Conservation (phyloP, 805 yeast genomes). For the Millerozyma miso region DNA sequence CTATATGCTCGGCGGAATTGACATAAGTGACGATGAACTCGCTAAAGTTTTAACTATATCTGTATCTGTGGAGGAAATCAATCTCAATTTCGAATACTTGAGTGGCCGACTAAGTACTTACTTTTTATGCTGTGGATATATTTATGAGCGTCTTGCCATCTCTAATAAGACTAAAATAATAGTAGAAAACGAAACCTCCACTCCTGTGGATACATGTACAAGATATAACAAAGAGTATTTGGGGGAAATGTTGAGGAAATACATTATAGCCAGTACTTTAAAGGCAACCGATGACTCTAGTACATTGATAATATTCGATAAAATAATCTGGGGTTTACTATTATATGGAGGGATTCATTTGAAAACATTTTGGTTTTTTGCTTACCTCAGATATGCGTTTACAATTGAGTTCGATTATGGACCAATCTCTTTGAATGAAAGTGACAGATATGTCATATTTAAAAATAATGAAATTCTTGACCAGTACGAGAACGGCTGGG, state of each 20-base stretch:
- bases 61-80: slow-evolving; percentile 8
- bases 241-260: slow-evolving; percentile 35
- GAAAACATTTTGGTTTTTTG: slow-evolving; percentile 41
- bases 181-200: slow-evolving; percentile 6
- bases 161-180: slow-evolving; percentile 5
- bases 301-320: slow-evolving; percentile 27
- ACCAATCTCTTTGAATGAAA: slow-evolving; percentile 18
- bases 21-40: slow-evolving; percentile 5
- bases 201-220: slow-evolving; percentile 7
- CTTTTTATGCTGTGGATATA: slow-evolving; percentile 17
- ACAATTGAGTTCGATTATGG: slow-evolving; percentile 17
- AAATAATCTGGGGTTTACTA: slow-evolving; percentile 39
- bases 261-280: slow-evolving; percentile 29
- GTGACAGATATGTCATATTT: slow-evolving; percentile 24
- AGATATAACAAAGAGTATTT: slow-evolving; percentile 9
- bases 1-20: slow-evolving; percentile 12
- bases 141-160: slow-evolving; percentile 17
- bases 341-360: slow-evolving; percentile 44
- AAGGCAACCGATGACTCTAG: slow-evolving; percentile 36
- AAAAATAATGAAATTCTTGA: slow-evolving; percentile 9
- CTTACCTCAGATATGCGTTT: slow-evolving; percentile 27
- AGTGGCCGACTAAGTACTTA: slow-evolving; percentile 23
- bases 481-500: slow-evolving; percentile 15
- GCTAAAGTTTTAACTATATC: slow-evolving; percentile 6
- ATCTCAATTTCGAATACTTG: slow-evolving; percentile 11